A percentile compares a stretch with the other conserved stretches of the same genome.
phyloP scores from a whole-genome alignment of 2,329 filamentous ascomycete species.

The Drechslera avenae region DNA sequence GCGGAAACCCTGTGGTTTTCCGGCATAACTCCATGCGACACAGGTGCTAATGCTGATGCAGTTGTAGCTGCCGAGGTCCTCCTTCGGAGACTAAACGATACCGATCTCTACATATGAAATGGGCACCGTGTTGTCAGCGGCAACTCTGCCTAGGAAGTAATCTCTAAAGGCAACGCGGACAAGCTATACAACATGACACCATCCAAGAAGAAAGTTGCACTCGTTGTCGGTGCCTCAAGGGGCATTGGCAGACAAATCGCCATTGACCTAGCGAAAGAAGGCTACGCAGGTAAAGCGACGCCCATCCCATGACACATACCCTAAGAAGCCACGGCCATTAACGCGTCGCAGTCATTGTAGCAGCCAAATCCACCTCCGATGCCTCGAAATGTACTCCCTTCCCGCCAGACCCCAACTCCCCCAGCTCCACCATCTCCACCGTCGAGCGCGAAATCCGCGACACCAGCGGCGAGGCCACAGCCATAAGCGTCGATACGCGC shows the following conservation, averaged over 20 bases:
- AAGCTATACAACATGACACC: conserved; percentile 10
- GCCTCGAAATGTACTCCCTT: conserved; percentile 63
- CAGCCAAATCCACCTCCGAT: conserved; percentile 75
- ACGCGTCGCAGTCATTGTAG: conserved; percentile 67
- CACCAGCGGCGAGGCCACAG: conserved; percentile 66
- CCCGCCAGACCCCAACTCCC: conserved; percentile 77
- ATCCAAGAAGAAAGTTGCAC: conserved; percentile 60
- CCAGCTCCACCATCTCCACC: conserved; percentile 77
- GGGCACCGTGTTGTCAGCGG: not conserved
- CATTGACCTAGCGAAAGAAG: conserved; percentile 72
- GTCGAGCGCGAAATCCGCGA: conserved; percentile 75
- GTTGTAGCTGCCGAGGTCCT: not conserved
- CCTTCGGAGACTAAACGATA: conserved; percentile 4
- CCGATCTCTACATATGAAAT: not conserved
- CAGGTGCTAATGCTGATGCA: too few relatives aligned
- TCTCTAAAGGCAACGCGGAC: not conserved
- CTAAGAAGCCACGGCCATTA: conserved; percentile 6
- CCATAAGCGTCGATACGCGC: conserved; percentile 73
- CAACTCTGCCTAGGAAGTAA: not conserved
- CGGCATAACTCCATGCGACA: too few relatives aligned
- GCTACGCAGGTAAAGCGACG: conserved; percentile 65
- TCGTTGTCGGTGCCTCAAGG: conserved; percentile 76
- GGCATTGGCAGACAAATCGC: conserved; percentile 83
- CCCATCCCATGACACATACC: not conserved
- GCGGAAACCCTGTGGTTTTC: conserved; percentile 4